Percentiles rank a stretch among this genome's conserved stretches.
Evolutionary conservation across 768 basidiomycete genomes (phyloP).

Genomic region (Tricholoma sp.): DNA sequence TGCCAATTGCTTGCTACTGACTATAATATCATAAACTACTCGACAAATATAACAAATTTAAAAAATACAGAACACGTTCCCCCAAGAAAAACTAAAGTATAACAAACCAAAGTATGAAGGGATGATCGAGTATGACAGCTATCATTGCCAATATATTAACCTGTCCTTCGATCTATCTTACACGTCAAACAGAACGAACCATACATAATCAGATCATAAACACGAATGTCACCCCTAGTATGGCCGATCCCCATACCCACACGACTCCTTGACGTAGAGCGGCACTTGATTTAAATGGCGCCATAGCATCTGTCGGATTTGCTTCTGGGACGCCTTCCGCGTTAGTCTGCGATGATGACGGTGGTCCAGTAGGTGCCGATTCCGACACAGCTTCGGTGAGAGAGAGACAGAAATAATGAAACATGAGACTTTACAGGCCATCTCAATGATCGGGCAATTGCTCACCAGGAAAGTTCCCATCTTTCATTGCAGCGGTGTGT

Average conservation of each 20-base stretch:
- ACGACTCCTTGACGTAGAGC: background rate
- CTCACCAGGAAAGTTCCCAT: constrained; percentile 32
- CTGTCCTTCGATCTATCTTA: background rate
- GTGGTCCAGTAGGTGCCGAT: constrained; percentile 34
- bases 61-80: background rate
- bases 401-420: background rate
- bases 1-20: too few species aligned
- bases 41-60: background rate
- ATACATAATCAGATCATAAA: background rate
- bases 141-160: background rate
- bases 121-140: background rate
- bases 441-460: background rate
- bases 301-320: constrained; percentile 7
- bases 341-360: constrained; percentile 16
- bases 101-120: background rate
- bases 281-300: background rate
- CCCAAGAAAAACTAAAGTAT: background rate
- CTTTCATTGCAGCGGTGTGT: constrained; percentile 20
- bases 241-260: background rate
- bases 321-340: constrained; percentile 19
- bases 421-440: background rate
- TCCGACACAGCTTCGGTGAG: constrained; percentile 31
- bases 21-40: background rate
- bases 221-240: background rate
- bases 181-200: background rate